Base-by-base conservation (phyloP, 2,329 filamentous ascomycete genomes). In the Aspergillus spinulosporus region DNA sequence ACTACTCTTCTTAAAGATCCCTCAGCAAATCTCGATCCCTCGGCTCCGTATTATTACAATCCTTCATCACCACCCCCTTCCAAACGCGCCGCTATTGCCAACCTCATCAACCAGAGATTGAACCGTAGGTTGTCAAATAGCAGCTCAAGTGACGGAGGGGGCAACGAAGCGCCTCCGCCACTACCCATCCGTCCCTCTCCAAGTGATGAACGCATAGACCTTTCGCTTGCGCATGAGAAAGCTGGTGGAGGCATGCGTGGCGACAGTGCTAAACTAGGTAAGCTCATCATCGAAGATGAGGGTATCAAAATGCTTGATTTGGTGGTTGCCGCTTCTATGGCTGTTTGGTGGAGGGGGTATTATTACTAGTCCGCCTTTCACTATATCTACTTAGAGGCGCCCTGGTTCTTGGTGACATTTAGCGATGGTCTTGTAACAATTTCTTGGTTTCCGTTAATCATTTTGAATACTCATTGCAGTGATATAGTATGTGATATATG, bases 231-330 rank as follows among this genome's bases (percentile, higher is more conserved):
- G 0, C 84, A 84, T 61, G 93, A 97, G 72, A 84, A 83, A 54
- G 92, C 92, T 0, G 93, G 93, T 1, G 93, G 93, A 21, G 93
- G 93, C 0, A 88, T 89, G 68, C 83, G 88, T 44, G 93, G 93
- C 0, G 92, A 90, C 71, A 85, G 90, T 66, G 92, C 91, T 3
- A 99, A 99, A 77, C 78, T 99, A 65, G 94, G 93, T 0, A 99
- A 97, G 74, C 77, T 99, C 50, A 91, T 97, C 50, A 82, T 99
- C 37, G 85, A 92, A 64, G 86, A 93, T 54, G 92, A 96, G 66
- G 94, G 94, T 0, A 76, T 96, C 62, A 96, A 96, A 78, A 97
- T 99, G 93, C 74, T 97, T 66, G 94, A 99, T 78, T 73, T 99
- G 57, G 80, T 96, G 0, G 90, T 99, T 15, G 90, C 93, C 3